A percentile compares a stretch with the other conserved stretches of the same genome.
These are phyloP conservation scores for Jimgerdemannia lactiflua DNA, from an alignment of 192 early-diverging fungal species.

Conservation along the genomic window DNA sequence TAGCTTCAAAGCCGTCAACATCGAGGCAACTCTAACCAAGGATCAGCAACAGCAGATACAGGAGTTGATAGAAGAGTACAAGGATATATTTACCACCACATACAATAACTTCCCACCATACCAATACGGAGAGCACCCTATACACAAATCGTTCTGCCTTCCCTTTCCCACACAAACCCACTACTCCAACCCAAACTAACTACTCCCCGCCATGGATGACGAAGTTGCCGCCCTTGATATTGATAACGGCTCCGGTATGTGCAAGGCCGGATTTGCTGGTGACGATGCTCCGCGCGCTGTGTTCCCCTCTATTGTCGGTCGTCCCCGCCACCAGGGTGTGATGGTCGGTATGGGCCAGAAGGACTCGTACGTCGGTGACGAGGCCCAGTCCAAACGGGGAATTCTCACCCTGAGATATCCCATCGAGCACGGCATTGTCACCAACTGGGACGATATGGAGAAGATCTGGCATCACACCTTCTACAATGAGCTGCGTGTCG, in stretches of 20 bases:
- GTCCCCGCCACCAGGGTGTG: constrained; percentile 83
- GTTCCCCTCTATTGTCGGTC: constrained; percentile 84
- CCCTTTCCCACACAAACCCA: background rate
- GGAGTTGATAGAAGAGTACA: too few species aligned
- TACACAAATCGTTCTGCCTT: background rate
- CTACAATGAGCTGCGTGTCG: constrained; percentile 98
- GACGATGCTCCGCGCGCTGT: constrained; percentile 88
- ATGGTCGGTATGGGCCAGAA: constrained; percentile 94
- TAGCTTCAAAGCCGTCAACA: too few species aligned
- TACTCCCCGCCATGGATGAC: constrained; percentile 57
- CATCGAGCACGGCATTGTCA: constrained; percentile 91
- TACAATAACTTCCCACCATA: too few species aligned
- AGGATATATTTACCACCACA: too few species aligned
- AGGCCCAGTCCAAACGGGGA: constrained; percentile 89
- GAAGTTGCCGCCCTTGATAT: constrained; percentile 88
- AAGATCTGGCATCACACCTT: constrained; percentile 98
- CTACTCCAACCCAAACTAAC: background rate
- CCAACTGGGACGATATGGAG: constrained; percentile 95
- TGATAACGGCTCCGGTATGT: constrained; percentile 94
- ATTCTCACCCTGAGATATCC: constrained; percentile 86
- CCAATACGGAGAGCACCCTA: too few species aligned
- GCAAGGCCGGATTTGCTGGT: constrained; percentile 93
- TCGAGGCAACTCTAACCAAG: too few species aligned
- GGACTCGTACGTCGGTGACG: constrained; percentile 89
- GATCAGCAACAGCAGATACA: too few species aligned